Conservation (phyloP, 306 rosid genomes). For the Ammopiptanthus mongolicus region DNA sequence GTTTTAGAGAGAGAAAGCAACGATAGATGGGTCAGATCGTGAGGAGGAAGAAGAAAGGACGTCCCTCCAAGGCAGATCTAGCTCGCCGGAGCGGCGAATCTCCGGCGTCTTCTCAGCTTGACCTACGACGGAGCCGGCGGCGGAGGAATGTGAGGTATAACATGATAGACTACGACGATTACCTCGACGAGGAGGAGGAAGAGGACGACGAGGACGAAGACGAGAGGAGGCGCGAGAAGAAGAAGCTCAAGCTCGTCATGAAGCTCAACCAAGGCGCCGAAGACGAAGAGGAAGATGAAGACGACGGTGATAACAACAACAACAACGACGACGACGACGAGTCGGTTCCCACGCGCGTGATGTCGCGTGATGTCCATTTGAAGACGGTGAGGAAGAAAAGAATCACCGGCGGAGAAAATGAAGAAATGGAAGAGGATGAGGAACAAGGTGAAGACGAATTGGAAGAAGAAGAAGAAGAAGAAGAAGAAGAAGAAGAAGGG, state of each 20-base stretch:
- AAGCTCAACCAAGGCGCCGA: slow-evolving; percentile 64
- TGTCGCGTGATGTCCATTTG: slow-evolving; percentile 45
- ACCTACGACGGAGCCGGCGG: slow-evolving; percentile 82
- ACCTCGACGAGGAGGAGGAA: slow-evolving; percentile 62
- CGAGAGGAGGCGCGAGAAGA: slow-evolving; percentile 64
- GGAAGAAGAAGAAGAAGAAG: slow-evolving; percentile 5
- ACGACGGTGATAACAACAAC: slow-evolving; percentile 31
- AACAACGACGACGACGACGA: neutral
- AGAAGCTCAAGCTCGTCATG: slow-evolving; percentile 82
- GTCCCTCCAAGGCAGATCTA: slow-evolving; percentile 97
- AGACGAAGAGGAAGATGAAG: slow-evolving; percentile 45
- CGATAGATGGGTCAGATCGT: slow-evolving; percentile 94
- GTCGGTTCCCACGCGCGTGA: slow-evolving; percentile 12
- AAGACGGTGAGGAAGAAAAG: slow-evolving; percentile 36
- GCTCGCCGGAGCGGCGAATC: slow-evolving; percentile 63
- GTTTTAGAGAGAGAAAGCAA: slow-evolving; percentile 4
- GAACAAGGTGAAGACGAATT: slow-evolving; percentile 24
- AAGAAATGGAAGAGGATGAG: slow-evolving; percentile 20
- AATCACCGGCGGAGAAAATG: slow-evolving; percentile 4
- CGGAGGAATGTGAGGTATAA: slow-evolving; percentile 83
- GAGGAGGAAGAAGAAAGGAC: slow-evolving; percentile 95
- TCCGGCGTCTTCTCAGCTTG: slow-evolving; percentile 37
- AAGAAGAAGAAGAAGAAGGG: slow-evolving; percentile 24
- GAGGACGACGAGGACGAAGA: slow-evolving; percentile 76
- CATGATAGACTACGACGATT: slow-evolving; percentile 76